These are phyloP conservation scores for Rauvolfia tetraphylla DNA, from an alignment of 257 asterid genomes.

Conservation along the genomic window DNA sequence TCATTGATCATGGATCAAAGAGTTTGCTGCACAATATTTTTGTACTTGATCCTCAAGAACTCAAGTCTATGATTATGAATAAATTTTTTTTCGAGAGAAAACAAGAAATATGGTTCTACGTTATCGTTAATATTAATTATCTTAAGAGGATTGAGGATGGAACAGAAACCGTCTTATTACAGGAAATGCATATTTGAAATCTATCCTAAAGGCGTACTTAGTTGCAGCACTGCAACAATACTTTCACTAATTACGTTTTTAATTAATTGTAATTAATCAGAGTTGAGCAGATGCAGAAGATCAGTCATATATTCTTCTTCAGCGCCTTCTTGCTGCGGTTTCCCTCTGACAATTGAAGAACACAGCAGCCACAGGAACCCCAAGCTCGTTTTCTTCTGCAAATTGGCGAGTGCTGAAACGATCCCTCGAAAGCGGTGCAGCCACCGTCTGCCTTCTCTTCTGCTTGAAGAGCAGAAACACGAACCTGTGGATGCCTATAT, in stretches of 20 bases:
- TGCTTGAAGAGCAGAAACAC: conserved; percentile 69
- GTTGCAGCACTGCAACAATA: not conserved
- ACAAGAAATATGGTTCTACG: not conserved
- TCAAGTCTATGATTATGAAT: too few species aligned
- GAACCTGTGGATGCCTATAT: conserved; percentile 82
- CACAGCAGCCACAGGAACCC: conserved; percentile 72
- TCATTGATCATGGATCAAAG: too few species aligned
- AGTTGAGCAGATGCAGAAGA: not conserved
- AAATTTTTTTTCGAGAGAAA: too few species aligned
- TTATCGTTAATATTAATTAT: too few species aligned
- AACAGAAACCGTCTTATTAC: not conserved
- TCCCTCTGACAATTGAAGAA: conserved; percentile 94
- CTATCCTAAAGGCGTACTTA: too few species aligned
- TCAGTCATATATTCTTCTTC: too few species aligned
- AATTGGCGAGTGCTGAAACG: conserved; percentile 58
- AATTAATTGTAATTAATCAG: not conserved
- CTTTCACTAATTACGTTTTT: not conserved
- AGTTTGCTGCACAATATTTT: too few species aligned
- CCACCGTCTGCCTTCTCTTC: conserved; percentile 41
- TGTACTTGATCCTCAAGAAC: too few species aligned
- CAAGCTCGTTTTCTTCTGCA: conserved; percentile 57
- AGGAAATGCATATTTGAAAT: not conserved
- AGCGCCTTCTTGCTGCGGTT: conserved; percentile 77
- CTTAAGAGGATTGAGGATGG: not conserved
- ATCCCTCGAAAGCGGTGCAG: conserved; percentile 41